Percentiles rank a stretch among this genome's conserved stretches.
phyloP scores from a whole-genome alignment of 306 rosid genomes.

The Citrullus mucosospermus region DNA sequence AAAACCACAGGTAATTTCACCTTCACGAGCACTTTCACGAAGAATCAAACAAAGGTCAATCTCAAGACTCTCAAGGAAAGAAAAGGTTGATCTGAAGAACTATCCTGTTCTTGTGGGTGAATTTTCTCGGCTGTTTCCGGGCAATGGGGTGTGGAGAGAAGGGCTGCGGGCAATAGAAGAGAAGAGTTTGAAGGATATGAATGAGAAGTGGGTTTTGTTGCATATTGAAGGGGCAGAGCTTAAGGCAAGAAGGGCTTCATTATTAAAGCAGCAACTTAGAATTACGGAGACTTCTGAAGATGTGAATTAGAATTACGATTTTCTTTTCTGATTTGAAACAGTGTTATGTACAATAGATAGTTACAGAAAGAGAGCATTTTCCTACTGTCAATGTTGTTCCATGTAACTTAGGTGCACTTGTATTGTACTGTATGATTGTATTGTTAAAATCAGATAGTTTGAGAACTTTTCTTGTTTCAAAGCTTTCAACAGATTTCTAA shows the following conservation, averaged over 20 bases:
- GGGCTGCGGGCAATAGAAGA: constrained; percentile 10
- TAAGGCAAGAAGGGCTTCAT: constrained; percentile 10
- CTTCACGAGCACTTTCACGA: background rate
- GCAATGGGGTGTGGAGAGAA: constrained; percentile 8
- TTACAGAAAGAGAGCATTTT: background rate
- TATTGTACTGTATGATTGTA: background rate
- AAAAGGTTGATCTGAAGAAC: background rate
- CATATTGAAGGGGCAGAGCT: constrained; percentile 15
- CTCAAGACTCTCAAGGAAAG: background rate
- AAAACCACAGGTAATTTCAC: background rate
- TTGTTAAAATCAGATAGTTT: too few species aligned
- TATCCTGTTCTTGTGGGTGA: constrained; percentile 9
- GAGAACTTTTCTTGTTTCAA: background rate
- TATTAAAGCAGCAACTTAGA: background rate
- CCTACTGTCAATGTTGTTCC: background rate
- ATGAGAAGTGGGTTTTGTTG: constrained; percentile 12
- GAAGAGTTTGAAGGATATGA: constrained; percentile 1
- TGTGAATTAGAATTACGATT: background rate
- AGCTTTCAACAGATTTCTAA: background rate
- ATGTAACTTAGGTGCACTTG: background rate
- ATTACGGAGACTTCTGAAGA: background rate
- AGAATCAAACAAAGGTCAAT: background rate
- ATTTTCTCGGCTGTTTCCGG: constrained; percentile 1
- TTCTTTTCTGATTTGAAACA: background rate
- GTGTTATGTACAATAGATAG: background rate